Base-by-base conservation (phyloP, 2,329 filamentous ascomycete genomes). In the Neophaeococcomyces aloes region DNA sequence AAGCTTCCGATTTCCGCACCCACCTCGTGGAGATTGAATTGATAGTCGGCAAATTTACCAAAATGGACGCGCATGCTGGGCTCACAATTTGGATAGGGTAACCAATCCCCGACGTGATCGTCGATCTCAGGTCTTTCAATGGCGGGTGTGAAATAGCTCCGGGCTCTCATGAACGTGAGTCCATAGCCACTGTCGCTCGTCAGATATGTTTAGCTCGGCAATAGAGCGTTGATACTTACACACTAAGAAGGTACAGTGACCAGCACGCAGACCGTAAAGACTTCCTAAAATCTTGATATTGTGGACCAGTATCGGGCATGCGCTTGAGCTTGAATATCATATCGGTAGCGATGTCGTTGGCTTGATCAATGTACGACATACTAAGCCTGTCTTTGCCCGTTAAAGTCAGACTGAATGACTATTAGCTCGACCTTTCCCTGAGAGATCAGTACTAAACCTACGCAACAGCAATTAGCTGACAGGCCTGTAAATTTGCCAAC, bases 401-500 rank as follows among this genome's bases (percentile, higher is more conserved):
- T 27, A 50, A 44, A 19, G 37, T 39, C 11, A 39, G 21, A 30
- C 43, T 27, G 42, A 23, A 27, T 36, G 44, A 25, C 15, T 33
- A 21, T 18, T 11, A 25, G 18, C 11, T 25, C 10, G 13, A 15
- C 2, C 10, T 8, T 32, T 23, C n/a, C 13, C 19, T 3, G 7
- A 6, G 1, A 13, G 7, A n/a, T n/a, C n/a, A 27, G 3, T 11
- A 14, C 17, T 19, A 13, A 23, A 6, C 48, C 44, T 48, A 53
- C 52, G 49, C 47, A 38, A 50, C 41, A n/a, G 49, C 59, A 57
- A 64, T 60, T 18, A 62, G 42, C 15, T 58, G 51, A 37, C 65
- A 49, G 13, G 59, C 62, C 35, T 65, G 62, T 10, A 64, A 57
- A 39, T 59, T 65, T 14, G 58, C 44, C 29, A 66, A 53, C 3